phyloP scores from a whole-genome alignment of 768 basidiomycete genomes.

The Harrya chromipes region DNA sequence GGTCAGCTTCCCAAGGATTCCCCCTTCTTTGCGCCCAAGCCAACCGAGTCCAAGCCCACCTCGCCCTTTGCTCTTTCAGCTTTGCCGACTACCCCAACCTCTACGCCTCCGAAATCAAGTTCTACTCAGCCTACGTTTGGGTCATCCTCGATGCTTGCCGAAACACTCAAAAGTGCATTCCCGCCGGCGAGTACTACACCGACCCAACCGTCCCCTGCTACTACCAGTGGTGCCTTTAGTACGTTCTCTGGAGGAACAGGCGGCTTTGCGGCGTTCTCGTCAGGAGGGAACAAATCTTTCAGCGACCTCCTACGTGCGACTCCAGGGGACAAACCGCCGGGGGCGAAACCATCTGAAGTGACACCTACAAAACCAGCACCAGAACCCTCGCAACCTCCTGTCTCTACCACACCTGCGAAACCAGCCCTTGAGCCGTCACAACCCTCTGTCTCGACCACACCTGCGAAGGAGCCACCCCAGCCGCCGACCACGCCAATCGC shows the following conservation, averaged over 20 bases:
- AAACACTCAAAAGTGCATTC: constrained; percentile 19
- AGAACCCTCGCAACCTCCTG: not conserved
- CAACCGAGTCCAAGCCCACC: constrained; percentile 31
- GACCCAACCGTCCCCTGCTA: constrained; percentile 9
- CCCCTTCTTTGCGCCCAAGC: constrained; percentile 49
- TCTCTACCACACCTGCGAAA: constrained; percentile 14
- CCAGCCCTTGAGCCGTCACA: not conserved
- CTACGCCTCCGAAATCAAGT: constrained; percentile 23
- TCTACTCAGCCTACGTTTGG: constrained; percentile 37
- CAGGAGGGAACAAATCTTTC: constrained; percentile 51
- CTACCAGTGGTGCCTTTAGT: constrained; percentile 23
- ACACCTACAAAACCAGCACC: constrained; percentile 7
- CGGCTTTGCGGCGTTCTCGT: constrained; percentile 53
- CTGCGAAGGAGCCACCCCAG: constrained; percentile 11
- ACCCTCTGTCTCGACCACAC: constrained; percentile 5
- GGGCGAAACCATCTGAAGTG: constrained; percentile 15
- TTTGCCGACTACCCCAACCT: constrained; percentile 13
- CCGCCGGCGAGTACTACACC: constrained; percentile 6
- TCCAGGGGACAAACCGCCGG: constrained; percentile 27
- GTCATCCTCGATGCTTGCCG: constrained; percentile 33
- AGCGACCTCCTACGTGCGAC: constrained; percentile 53
- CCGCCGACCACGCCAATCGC: not conserved
- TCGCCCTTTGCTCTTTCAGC: constrained; percentile 38
- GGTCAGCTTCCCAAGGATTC: constrained; percentile 41
- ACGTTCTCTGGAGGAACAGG: constrained; percentile 32